Base-by-base conservation (phyloP, 2,329 filamentous ascomycete genomes). In the Ilyonectria sp. region DNA sequence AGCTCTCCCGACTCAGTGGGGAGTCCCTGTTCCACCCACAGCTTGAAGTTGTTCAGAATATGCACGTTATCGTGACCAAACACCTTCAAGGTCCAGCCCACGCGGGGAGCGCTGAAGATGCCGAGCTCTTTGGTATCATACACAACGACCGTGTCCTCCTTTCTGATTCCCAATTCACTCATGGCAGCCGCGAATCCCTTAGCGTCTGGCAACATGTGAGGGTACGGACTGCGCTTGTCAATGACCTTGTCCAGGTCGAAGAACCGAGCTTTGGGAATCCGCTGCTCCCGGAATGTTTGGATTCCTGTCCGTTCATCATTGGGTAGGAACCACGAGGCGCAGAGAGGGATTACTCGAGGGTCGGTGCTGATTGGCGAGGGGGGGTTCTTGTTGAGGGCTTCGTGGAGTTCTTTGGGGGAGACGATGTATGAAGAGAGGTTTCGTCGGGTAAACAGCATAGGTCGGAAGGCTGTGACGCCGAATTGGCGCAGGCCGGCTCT, bases 161-260 rank as follows among this genome's bases (percentile, higher is more conserved):
- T 90, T 63, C 91, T 89, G 72, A 99, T 96, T 8, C 96, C 96
- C 55, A 99, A 83, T 71, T 92, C 89, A 74, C 93, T 92, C 95
- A 99, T 97, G 47, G 95, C 94, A 60, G 91, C 89, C 50, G 94
- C 93, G 78, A 99, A 98, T 58, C 90, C 87, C 76, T 93, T 90
- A 43, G 93, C 86, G 8, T 88, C 91, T 3, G 96, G 96, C 3
- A 99, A 89, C 96, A 99, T 99, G 80, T 99, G 96, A 8, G 96
- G 95, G 79, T 97, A 98, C 1, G 94, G 93, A 62, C 93, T 97
- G 74, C 90, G 90, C 71, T 91, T 91, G 82, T 99, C 95, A 76
- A 96, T 94, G 78, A 97, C 89, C 75, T 91, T 94, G 82, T 99
- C 96, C 60, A 99, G 87, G 81, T 99, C 95, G 81, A 99, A 99